A percentile compares a stretch with the other conserved stretches of the same genome.
phyloP scores from a whole-genome alignment of 2,329 filamentous ascomycete species.

The Elsinoe necatrix region DNA sequence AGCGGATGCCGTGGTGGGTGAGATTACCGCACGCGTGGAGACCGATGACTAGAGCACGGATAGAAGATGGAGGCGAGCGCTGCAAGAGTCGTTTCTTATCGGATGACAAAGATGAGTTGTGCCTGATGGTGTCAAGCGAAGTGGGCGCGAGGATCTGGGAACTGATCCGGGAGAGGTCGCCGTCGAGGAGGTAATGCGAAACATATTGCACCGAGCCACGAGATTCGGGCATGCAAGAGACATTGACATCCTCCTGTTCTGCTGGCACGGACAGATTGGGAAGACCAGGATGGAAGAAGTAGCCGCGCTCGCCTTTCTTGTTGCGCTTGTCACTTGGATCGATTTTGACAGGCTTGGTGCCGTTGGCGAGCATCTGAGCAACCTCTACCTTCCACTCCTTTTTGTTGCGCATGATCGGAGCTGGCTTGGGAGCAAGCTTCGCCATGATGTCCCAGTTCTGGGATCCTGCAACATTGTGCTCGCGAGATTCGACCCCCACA shows the following conservation, averaged over 20 bases:
- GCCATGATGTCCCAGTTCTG: constrained; percentile 77
- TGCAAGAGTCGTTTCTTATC: constrained; percentile 19
- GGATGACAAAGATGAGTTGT: constrained; percentile 19
- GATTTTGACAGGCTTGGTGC: not conserved
- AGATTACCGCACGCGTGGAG: constrained; percentile 97
- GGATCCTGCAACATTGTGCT: constrained; percentile 78
- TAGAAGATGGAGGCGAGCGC: constrained; percentile 23
- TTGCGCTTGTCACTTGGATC: not conserved
- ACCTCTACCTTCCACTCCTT: constrained; percentile 58
- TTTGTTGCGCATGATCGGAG: constrained; percentile 66
- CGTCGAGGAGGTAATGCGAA: constrained; percentile 63
- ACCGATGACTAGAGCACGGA: constrained; percentile 74
- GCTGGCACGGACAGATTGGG: not conserved
- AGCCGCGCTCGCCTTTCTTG: constrained; percentile 17
- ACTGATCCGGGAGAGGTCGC: constrained; percentile 62
- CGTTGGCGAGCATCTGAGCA: constrained; percentile 19
- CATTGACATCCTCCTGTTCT: constrained; percentile 23
- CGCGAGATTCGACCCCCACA: constrained; percentile 80
- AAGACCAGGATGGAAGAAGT: constrained; percentile 11
- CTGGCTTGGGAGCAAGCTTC: constrained; percentile 62
- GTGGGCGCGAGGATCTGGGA: constrained; percentile 44
- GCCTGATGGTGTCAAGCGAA: not conserved
- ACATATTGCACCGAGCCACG: constrained; percentile 70
- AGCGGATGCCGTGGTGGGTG: constrained; percentile 87
- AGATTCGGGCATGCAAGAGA: constrained; percentile 47